Conservation (phyloP, 164 flowering plant species). For the Aristolochia fimbriata region DNA sequence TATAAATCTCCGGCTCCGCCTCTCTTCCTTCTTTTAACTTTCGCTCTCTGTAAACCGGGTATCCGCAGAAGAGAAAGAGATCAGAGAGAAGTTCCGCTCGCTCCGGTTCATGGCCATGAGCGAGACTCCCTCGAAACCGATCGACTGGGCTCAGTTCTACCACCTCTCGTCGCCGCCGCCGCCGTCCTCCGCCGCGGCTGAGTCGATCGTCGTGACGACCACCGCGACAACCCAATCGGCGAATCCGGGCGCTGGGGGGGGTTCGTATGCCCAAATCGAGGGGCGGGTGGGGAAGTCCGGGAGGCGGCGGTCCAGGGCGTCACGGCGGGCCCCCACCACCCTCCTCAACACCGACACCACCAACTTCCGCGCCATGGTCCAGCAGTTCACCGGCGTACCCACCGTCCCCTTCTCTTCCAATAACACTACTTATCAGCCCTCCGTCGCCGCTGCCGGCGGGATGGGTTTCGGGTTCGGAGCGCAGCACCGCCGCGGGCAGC, state of each 20-base stretch:
- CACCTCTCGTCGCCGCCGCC: conserved; percentile 1
- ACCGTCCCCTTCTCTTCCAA: conserved; percentile 11
- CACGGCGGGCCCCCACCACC: conserved; percentile 61
- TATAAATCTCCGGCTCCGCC: no score
- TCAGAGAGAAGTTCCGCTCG: background rate
- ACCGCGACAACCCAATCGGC: conserved; percentile 3
- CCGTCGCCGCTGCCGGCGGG: background rate
- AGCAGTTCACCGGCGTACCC: conserved; percentile 78
- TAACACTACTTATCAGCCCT: no score
- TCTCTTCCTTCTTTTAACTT: background rate
- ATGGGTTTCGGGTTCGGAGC: conserved; percentile 15
- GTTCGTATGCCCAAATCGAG: conserved; percentile 17
- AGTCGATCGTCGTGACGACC: conserved; percentile 13
- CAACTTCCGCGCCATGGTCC: conserved; percentile 88
- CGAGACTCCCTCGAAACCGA: conserved; percentile 24
- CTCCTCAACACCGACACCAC: conserved; percentile 62
- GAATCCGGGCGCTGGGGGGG: background rate
- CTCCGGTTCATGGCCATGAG: conserved; percentile 14
- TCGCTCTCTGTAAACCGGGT: background rate
- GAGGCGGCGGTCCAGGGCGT: conserved; percentile 52
- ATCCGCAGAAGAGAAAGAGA: background rate
- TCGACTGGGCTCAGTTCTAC: conserved; percentile 34
- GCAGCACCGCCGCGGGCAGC: conserved; percentile 1
- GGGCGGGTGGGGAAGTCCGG: conserved; percentile 47
- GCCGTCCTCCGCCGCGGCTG: conserved; percentile 8